Conservation (phyloP, 2,329 filamentous ascomycete genomes). For the Phaeoacremonium minimum region DNA sequence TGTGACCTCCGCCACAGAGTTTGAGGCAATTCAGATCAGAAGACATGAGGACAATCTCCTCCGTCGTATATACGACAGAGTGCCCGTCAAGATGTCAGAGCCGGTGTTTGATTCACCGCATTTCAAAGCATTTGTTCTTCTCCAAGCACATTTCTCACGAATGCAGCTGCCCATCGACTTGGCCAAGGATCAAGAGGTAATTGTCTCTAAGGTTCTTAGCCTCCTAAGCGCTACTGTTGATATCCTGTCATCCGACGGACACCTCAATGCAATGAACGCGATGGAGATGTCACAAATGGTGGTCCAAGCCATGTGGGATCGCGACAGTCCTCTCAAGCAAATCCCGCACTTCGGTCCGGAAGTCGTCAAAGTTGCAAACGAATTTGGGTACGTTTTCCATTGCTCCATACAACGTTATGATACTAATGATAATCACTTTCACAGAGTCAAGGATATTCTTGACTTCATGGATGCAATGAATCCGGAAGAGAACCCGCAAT, state of each 20-base stretch:
- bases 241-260: slow-evolving; percentile 90
- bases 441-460: slow-evolving; percentile 84
- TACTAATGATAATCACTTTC: slow-evolving; percentile 1
- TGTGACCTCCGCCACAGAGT: slow-evolving; percentile 93
- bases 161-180: slow-evolving; percentile 96
- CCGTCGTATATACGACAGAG: slow-evolving; percentile 86
- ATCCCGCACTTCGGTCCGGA: slow-evolving; percentile 90
- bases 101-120: slow-evolving; percentile 87
- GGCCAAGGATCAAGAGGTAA: slow-evolving; percentile 89
- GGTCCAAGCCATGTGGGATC: slow-evolving; percentile 98
- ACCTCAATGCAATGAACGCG: slow-evolving; percentile 94
- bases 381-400: slow-evolving; percentile 65
- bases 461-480: slow-evolving; percentile 99
- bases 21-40: slow-evolving; percentile 90
- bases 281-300: slow-evolving; percentile 99
- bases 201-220: slow-evolving; percentile 79
- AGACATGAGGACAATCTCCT: slow-evolving; percentile 87
- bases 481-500: slow-evolving; percentile 83
- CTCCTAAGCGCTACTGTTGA: slow-evolving; percentile 91
- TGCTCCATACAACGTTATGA: background rate
- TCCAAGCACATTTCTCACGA: slow-evolving; percentile 95
- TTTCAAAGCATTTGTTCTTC: slow-evolving; percentile 95
- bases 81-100: slow-evolving; percentile 92
- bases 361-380: slow-evolving; percentile 76
- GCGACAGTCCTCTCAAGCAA: slow-evolving; percentile 93